These are phyloP conservation scores for Didymella segeticola DNA, from an alignment of 2,329 filamentous ascomycete genomes.

Conservation along the genomic window DNA sequence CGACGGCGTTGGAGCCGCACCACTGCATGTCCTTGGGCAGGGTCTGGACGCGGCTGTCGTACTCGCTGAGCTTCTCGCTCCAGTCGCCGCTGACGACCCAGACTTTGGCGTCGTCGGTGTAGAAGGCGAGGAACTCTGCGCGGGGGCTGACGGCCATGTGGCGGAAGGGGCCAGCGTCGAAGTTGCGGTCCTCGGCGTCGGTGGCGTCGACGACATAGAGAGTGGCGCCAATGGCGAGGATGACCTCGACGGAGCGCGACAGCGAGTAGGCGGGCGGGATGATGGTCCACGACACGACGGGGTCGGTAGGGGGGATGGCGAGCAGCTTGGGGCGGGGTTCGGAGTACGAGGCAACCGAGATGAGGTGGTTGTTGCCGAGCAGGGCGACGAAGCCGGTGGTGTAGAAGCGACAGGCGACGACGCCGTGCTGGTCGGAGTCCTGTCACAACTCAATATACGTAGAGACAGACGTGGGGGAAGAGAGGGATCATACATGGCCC, in stretches of 20 bases:
- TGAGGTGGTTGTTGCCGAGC: constrained; percentile 83
- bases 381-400: constrained; percentile 90
- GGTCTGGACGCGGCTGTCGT: constrained; percentile 85
- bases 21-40: constrained; percentile 88
- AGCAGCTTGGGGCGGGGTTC: constrained; percentile 88
- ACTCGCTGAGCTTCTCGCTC: constrained; percentile 88
- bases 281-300: constrained; percentile 86
- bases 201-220: constrained; percentile 86
- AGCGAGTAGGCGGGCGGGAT: constrained; percentile 88
- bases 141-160: constrained; percentile 92
- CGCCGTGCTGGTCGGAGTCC: constrained; percentile 82
- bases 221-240: constrained; percentile 83
- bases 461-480: neutral
- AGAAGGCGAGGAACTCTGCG: constrained; percentile 85
- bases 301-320: constrained; percentile 75
- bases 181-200: constrained; percentile 87
- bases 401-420: constrained; percentile 91
- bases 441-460: neutral
- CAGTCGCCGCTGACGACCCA: constrained; percentile 97
- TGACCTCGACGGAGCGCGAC: constrained; percentile 89
- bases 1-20: constrained; percentile 93
- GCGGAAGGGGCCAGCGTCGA: constrained; percentile 90
- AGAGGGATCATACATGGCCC: constrained; percentile 64
- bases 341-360: constrained; percentile 86
- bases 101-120: constrained; percentile 80